Base-by-base conservation (phyloP, 2,329 filamentous ascomycete species). In the Hypoxylon rubiginosum region DNA sequence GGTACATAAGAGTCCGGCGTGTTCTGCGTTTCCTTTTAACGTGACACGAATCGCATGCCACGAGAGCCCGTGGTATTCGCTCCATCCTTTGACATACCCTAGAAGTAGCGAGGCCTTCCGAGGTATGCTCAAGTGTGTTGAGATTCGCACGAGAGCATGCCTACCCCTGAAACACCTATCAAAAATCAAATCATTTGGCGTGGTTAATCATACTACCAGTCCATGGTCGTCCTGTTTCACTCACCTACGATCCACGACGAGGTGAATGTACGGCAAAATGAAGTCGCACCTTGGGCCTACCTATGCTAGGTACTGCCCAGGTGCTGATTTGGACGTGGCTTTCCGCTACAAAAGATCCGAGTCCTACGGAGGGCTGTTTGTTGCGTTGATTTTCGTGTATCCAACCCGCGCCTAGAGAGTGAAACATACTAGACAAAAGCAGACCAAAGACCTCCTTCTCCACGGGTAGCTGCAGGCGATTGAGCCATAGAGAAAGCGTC, bases 401-500 rank as follows among this genome's bases (percentile, higher is more conserved):
- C 65, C 50, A 54, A 51, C 56, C 61, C 48, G 64, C 62, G 59
- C 62, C 58, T 62, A 70, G 26, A 46, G 55, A 63, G 59, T 65
- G 62, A 70, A 51, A 70, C 66, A 65, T 50, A 58, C 55, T 59
- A 53, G 54, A 62, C 63, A 65, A 61, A 41, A 34, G 58, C 32
- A 55, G 51, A 43, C 50, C 55, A 59, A 30, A 58, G 61, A 59
- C n/a, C 39, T 50, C 56, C 58, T 55, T 57, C 55, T 62, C 55
- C 17, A 65, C 68, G 66, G 68, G 55, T 68, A 68, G 63, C 10
- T 67, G 63, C 68, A 71, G 63, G 60, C 19, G 52, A 11, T 61
- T 36, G 61, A 62, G 61, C 68, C 68, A 71, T 67, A 71, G 63
- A 71, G 60, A 63, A 50, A 45, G 39, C 66, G 51, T 56, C 49